A percentile compares a stretch with the other conserved stretches of the same genome.
These are phyloP conservation scores for Euphrasia confusa DNA, from an alignment of 257 asterid genomes.

Conservation along the genomic window DNA sequence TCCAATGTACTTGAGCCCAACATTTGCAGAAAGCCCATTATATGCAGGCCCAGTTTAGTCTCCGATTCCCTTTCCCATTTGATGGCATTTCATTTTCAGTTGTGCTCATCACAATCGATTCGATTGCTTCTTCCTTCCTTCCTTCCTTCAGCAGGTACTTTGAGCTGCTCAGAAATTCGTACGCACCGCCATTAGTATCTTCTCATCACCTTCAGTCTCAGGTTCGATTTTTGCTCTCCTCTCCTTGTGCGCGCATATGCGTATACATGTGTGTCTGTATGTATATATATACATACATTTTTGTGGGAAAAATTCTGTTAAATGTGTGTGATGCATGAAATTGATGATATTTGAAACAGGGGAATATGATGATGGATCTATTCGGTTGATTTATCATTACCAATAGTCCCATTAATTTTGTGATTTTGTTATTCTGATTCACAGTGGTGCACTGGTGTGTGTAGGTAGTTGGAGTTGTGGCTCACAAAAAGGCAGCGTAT, in stretches of 20 bases:
- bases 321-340: constrained; percentile 13
- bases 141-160: neutral
- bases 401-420: neutral
- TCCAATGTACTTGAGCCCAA: too few relatives aligned
- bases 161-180: constrained; percentile 18
- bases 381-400: neutral
- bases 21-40: too few relatives aligned
- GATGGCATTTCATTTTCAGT: too few relatives aligned
- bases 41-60: too few relatives aligned
- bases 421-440: constrained; percentile 4
- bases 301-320: neutral
- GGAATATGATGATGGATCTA: constrained; percentile 11
- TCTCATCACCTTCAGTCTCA: constrained; percentile 15
- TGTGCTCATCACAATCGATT: too few relatives aligned
- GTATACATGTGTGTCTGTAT: neutral
- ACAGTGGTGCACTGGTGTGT: constrained; percentile 17
- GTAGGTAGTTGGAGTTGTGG: constrained; percentile 18
- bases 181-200: constrained; percentile 2
- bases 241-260: neutral
- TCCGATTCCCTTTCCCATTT: too few relatives aligned
- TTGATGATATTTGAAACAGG: constrained; percentile 13
- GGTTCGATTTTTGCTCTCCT: constrained; percentile 16
- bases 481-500: neutral
- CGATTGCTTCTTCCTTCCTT: constrained; percentile 14
- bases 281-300: neutral